Base-by-base conservation (phyloP, 768 basidiomycete species). In the Termitomyces sp. region DNA sequence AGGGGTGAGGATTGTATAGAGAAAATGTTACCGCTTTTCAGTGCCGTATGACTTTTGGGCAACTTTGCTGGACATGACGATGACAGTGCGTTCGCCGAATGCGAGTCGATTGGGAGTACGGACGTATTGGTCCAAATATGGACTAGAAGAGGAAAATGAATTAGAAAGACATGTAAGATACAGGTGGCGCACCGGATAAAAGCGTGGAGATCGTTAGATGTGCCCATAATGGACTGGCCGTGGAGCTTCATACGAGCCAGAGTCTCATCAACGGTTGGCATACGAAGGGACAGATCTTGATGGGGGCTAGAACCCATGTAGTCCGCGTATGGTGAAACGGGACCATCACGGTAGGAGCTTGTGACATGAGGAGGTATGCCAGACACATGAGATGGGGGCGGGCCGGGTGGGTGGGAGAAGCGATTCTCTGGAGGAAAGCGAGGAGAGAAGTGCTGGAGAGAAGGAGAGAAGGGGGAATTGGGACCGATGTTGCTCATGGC, bases 31-130 rank as follows among this genome's bases (percentile, higher is more conserved):
- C 89, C 95, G 82, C 71, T 97, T 97, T 72, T 98, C 95, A 17
- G 89, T 94, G 37, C 95, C 95, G 68, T 98, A 98, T 9, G 92
- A 94, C 69, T 98, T 96, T 77, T 98, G 96, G 3, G 93, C 96
- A 31, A 98, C 95, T 67, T 90, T 94, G 69, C 90, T 93, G n/a
- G 93, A 95, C 91, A 97, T 95, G 65, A 98, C 90, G 59, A 98
- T 90, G 59, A 98, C 84, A 4, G 94, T 93, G 47, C 94, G 85
- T 70, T 98, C 96, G 50, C 96, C 96, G 64, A 89, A 89, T 1
- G 89, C 90, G 45, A 97, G 81, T 31, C 95, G 83, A 69, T 96
- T 96, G 38, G 84, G 79, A 21, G 94, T 84, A 34, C 86, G 82
- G 50, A 95, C 83, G 68, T 94, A 98, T 64, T 90, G 88, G 59